Evolutionary conservation across 305 asterid genomes (phyloP).

Genomic region (Fraxinus ornus): DNA sequence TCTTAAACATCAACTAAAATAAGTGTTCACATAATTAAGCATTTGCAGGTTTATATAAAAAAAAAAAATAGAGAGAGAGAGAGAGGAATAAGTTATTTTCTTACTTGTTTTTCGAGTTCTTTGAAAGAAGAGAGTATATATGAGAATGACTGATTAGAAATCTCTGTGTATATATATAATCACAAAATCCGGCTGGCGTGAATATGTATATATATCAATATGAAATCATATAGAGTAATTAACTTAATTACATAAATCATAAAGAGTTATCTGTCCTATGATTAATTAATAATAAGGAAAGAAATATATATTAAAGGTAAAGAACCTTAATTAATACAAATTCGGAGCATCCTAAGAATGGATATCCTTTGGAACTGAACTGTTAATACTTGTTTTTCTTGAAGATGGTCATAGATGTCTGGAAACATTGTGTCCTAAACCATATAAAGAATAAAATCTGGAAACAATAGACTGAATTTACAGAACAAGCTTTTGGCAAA

Average conservation of each 20-base stretch:
- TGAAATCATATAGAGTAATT: neutral
- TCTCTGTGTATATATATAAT: no score
- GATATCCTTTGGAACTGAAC: neutral
- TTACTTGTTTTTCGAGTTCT: neutral
- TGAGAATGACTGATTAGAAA: neutral
- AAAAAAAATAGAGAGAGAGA: neutral
- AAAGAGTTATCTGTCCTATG: neutral
- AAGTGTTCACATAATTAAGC: neutral
- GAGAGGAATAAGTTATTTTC: neutral
- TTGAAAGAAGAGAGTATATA: neutral
- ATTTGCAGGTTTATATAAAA: neutral
- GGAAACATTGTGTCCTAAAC: neutral
- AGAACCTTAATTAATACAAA: neutral
- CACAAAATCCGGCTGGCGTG: neutral
- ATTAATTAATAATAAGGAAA: neutral
- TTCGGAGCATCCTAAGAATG: neutral
- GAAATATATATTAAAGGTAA: neutral
- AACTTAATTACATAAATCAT: neutral
- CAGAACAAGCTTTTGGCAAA: neutral
- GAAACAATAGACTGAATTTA: neutral
- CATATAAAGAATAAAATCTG: neutral
- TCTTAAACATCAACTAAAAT: neutral
- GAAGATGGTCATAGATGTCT: neutral
- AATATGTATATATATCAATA: neutral
- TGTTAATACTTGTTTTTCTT: neutral